Conservation (phyloP, 2,329 filamentous ascomycete species). For the Ploettnerulaceae sp. region DNA sequence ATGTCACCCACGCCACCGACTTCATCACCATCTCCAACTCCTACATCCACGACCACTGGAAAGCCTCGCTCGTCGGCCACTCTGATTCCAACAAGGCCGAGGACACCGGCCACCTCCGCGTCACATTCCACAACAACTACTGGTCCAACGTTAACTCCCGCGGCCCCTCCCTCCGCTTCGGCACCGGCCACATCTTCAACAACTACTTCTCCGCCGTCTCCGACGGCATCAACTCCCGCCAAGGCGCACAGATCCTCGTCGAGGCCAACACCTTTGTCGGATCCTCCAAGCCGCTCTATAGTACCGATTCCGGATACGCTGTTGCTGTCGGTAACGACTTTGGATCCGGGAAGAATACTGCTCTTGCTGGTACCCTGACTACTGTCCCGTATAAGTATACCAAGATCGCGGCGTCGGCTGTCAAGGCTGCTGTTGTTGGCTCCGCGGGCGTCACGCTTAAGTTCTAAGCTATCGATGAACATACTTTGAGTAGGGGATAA, state of each 20-base stretch:
- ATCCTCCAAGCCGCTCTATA: slow-evolving; percentile 43
- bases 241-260: slow-evolving; percentile 51
- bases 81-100: slow-evolving; percentile 52
- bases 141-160: slow-evolving; percentile 61
- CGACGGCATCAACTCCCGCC: slow-evolving; percentile 52
- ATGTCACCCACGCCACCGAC: slow-evolving; percentile 58
- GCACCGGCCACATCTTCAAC: slow-evolving; percentile 59
- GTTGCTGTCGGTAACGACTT: slow-evolving; percentile 43
- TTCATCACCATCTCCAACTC: slow-evolving; percentile 51
- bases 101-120: slow-evolving; percentile 56
- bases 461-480: slow-evolving; percentile 23
- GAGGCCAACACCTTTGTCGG: slow-evolving; percentile 49
- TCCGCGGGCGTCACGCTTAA: slow-evolving; percentile 35
- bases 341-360: slow-evolving; percentile 43
- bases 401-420: background rate
- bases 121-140: slow-evolving; percentile 65
- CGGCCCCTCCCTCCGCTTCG: slow-evolving; percentile 59
- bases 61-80: slow-evolving; percentile 57
- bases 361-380: slow-evolving; percentile 46
- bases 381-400: slow-evolving; percentile 50
- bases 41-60: slow-evolving; percentile 55
- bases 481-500: too few species aligned
- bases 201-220: slow-evolving; percentile 42
- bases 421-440: slow-evolving; percentile 26
- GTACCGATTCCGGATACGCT: slow-evolving; percentile 41